Percentiles rank a stretch among this genome's conserved stretches.
phyloP scores from a whole-genome alignment of 768 basidiomycete species.

The Tylopilus intermedius region DNA sequence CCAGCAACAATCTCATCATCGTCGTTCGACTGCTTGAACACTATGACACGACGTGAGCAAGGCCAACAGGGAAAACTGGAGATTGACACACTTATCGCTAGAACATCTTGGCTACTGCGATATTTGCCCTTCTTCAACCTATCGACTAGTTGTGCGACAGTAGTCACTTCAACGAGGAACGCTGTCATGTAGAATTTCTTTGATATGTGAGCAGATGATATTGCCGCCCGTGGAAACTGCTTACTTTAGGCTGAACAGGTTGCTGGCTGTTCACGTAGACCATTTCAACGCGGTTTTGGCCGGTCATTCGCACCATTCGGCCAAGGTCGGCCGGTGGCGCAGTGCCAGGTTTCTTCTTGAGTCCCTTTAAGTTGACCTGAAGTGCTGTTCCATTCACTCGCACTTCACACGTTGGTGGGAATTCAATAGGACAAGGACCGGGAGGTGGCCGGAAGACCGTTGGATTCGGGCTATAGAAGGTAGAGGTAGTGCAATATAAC shows the following conservation, averaged over 20 bases:
- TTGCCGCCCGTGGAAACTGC: slow-evolving; percentile 9
- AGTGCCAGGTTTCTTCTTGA: slow-evolving; percentile 94
- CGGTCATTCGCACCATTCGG: slow-evolving; percentile 35
- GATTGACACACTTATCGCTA: slow-evolving; percentile 55
- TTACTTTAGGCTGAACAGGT: slow-evolving; percentile 66
- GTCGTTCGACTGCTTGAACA: slow-evolving; percentile 52
- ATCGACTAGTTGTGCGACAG: slow-evolving; percentile 65
- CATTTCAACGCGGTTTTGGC: slow-evolving; percentile 74
- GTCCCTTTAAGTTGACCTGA: slow-evolving; percentile 74
- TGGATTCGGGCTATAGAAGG: slow-evolving; percentile 53
- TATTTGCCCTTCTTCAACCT: slow-evolving; percentile 66
- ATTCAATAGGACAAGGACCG: slow-evolving; percentile 75
- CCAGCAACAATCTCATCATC: slow-evolving; percentile 94
- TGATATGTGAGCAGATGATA: slow-evolving; percentile 33
- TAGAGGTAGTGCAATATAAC: slow-evolving; percentile 83
- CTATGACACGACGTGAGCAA: slow-evolving; percentile 33
- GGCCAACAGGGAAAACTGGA: not conserved
- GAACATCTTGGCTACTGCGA: slow-evolving; percentile 56
- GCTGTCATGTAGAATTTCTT: slow-evolving; percentile 89
- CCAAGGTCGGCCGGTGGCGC: slow-evolving; percentile 81
- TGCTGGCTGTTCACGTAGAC: slow-evolving; percentile 87
- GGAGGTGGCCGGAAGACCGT: slow-evolving; percentile 47
- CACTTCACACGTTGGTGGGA: slow-evolving; percentile 88
- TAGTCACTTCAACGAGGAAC: slow-evolving; percentile 76
- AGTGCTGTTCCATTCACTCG: slow-evolving; percentile 72